Evolutionary conservation across 1,284 basidiomycete species (phyloP), one percentile per base, ranked within the genome.

Genomic region (Tilletiaria anomala): DNA sequence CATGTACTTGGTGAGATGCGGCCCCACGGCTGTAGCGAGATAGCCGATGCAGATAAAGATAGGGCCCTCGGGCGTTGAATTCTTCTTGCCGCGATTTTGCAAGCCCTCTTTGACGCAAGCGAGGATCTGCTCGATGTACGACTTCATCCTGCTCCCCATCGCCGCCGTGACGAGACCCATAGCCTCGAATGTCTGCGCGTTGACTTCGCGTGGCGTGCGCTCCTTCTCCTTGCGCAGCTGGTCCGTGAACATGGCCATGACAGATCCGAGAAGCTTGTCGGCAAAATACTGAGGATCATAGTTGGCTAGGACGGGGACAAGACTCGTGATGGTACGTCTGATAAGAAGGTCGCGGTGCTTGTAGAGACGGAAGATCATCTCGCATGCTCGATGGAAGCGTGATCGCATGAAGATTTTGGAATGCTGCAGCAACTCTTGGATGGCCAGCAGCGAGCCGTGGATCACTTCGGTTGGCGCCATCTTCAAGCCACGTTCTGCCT

Each of bases 21-120:
- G 88, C 0, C 93, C 93, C 29, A 99, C 88, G 4, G 93, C 87
- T 0, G 80, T 78, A 1, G 89, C 88, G 39, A 97, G 73, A 84
- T 96, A 89, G 24, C 87, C 87, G 37, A 97, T 78, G 68, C 93
- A 97, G 72, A 96, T 85, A 65, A 99, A 97, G 52, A 97, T 89
- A 0, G 91, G 84, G 49, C 86, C 86, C 69, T 96, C 91, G 12
- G 83, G 80, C 4, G 84, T 83, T 2, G 85, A 83, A 59, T 86
- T 87, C 74, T 91, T 96, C 68, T 82, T 86, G 35, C 86, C 88
- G 67, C 83, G 73, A 58, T 78, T 77, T 59, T 83, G 79, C 26
- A 99, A 69, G 16, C 85, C 86, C 47, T 79, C 75, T 68, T 94
- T 94, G 62, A 96, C 84, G 44, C 86, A 82, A 39, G 72, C 71